Conservation (phyloP, 1,284 basidiomycete species). For the Sparassis latifolia region DNA sequence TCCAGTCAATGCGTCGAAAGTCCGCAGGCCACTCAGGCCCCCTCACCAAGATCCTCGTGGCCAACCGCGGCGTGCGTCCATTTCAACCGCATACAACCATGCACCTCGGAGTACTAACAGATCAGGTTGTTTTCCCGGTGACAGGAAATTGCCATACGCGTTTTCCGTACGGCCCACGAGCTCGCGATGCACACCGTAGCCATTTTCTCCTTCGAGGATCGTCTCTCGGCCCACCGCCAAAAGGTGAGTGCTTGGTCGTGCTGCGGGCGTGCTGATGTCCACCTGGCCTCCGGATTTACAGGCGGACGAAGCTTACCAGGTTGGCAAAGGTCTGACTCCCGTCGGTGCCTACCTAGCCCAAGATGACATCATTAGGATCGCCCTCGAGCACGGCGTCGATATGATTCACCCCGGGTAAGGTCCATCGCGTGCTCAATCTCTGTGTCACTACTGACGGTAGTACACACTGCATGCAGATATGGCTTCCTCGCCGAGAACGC, state of each 20-base stretch:
- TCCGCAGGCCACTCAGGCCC: slow-evolving; percentile 88
- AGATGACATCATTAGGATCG: slow-evolving; percentile 94
- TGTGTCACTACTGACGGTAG: slow-evolving; percentile 11
- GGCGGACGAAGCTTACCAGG: slow-evolving; percentile 98
- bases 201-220: slow-evolving; percentile 96
- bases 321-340: slow-evolving; percentile 92
- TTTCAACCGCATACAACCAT: not conserved
- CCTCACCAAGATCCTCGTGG: slow-evolving; percentile 90
- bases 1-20: slow-evolving; percentile 88
- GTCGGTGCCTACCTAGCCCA: slow-evolving; percentile 97
- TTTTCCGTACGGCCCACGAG: slow-evolving; percentile 98
- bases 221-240: slow-evolving; percentile 95
- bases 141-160: slow-evolving; percentile 98
- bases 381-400: slow-evolving; percentile 95
- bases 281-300: slow-evolving; percentile 26
- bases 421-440: slow-evolving; percentile 1
- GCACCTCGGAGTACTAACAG: not conserved
- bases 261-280: not conserved
- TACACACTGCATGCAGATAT: slow-evolving; percentile 51
- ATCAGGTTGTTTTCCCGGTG: not conserved
- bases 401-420: slow-evolving; percentile 97
- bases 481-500: slow-evolving; percentile 99
- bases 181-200: slow-evolving; percentile 99
- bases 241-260: slow-evolving; percentile 51
- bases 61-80: slow-evolving; percentile 82